phyloP scores from a whole-genome alignment of 495 filamentous ascomycete species.

The Xylaria curta region DNA sequence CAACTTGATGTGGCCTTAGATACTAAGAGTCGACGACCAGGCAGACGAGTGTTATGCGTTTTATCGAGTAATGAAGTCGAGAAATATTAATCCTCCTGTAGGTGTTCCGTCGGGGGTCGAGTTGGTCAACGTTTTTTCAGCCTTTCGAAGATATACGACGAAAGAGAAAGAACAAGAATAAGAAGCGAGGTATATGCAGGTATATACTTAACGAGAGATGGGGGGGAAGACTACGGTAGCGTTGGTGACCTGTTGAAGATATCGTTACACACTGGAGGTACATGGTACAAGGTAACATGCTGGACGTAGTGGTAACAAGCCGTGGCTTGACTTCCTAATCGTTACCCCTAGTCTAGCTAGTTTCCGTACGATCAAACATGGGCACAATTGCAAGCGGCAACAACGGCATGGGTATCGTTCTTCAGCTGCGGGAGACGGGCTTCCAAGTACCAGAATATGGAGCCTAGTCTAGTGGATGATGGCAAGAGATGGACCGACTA shows the following conservation, averaged over 20 bases:
- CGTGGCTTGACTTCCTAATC: constrained; percentile 22
- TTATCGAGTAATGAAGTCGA: neutral
- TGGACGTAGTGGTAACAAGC: constrained; percentile 14
- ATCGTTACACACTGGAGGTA: constrained; percentile 26
- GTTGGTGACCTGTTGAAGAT: constrained; percentile 24
- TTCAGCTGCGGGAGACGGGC: constrained; percentile 24
- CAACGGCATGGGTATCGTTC: constrained; percentile 26
- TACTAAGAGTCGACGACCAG: neutral
- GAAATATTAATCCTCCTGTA: neutral
- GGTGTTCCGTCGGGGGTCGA: neutral
- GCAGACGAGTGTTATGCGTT: neutral
- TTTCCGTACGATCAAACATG: constrained; percentile 27
- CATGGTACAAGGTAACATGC: constrained; percentile 12
- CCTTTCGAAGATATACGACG: neutral
- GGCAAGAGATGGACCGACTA: constrained; percentile 28
- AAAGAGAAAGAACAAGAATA: constrained; percentile 10
- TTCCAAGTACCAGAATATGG: constrained; percentile 26
- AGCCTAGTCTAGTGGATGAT: constrained; percentile 15
- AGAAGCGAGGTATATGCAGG: constrained; percentile 22
- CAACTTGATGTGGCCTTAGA: neutral
- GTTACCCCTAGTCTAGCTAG: constrained; percentile 28
- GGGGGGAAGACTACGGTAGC: constrained; percentile 13
- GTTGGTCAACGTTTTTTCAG: neutral
- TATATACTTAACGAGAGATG: constrained; percentile 19
- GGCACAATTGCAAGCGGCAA: constrained; percentile 25